Base-by-base conservation (phyloP, 352 stramenopile species). In the Globisporangium radiosum region DNA sequence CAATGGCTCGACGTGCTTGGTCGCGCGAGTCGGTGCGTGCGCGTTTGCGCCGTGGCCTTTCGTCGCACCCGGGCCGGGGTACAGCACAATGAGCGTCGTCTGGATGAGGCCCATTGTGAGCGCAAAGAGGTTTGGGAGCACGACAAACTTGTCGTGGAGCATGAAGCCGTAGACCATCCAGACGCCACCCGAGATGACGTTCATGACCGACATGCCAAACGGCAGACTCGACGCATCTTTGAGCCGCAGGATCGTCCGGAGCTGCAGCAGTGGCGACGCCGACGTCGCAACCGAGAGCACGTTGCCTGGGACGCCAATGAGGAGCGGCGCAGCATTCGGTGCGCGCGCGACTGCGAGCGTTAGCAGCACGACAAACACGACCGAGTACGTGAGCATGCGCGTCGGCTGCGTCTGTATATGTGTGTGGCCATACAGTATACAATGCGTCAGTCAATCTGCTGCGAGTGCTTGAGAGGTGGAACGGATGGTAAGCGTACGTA, bases 121-220 rank as follows among this genome's bases (percentile, higher is more conserved):
- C 36, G 70, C 70, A 43, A 93, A 89, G 10, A 74, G 47, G 54
- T 93, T 93, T 7, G 84, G 84, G 59, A 78, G 72, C 37, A 89
- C 82, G 45, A 93, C 69, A 42, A 91, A 62, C 17, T 60, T 57
- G 55, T 93, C 84, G 0, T 68, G 53, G 10, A 91, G 59, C 64
- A 93, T 78, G 37, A 90, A 8, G 90, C 68, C n/a, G n/a, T n/a
- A n/a, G n/a, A n/a, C n/a, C n/a, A n/a, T n/a, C n/a, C n/a, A n/a
- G n/a, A n/a, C n/a, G 1, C 69, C 68, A 7, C 84, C 79, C 1
- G 78, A 72, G 44, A 93, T 69, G 3, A 90, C 72, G 36, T 77
- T 93, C 84, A 93, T 93, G 13, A 79, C 68, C 38, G 81, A 85
- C 84, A 93, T 93, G 51, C 84, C 84, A 1, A 84, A 67, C 2